Evolutionary conservation across 768 basidiomycete species (phyloP).

Genomic region (Sarcomyxa edulis): DNA sequence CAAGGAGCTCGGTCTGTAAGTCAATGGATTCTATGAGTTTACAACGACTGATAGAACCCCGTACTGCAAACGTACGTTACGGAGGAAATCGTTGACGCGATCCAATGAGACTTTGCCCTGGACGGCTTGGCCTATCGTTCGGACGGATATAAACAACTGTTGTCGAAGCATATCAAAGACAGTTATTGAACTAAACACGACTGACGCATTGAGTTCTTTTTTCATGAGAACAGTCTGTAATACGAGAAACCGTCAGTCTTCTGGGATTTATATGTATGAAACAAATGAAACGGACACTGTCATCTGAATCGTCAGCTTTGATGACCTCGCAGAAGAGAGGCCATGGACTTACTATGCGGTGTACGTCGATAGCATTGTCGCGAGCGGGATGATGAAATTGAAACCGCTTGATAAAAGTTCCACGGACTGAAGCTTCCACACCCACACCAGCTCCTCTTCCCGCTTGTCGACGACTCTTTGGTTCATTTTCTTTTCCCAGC

Average conservation of each 20-base stretch:
- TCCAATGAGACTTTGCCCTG: slow-evolving; percentile 60
- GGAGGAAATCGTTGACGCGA: slow-evolving; percentile 38
- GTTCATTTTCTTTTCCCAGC: slow-evolving; percentile 54
- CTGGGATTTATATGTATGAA: slow-evolving; percentile 6
- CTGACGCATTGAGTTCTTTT: slow-evolving; percentile 31
- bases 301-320: not conserved
- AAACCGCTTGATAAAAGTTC: slow-evolving; percentile 22
- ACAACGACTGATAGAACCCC: not conserved
- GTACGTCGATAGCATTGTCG: slow-evolving; percentile 63
- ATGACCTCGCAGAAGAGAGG: not conserved
- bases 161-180: slow-evolving; percentile 59
- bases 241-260: slow-evolving; percentile 7
- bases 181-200: slow-evolving; percentile 45
- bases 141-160: slow-evolving; percentile 36
- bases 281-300: not conserved
- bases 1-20: slow-evolving; percentile 41
- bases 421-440: slow-evolving; percentile 48
- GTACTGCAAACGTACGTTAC: slow-evolving; percentile 20
- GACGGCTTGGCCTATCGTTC: slow-evolving; percentile 16
- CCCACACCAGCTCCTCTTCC: slow-evolving; percentile 51
- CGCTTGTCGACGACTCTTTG: slow-evolving; percentile 49
- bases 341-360: slow-evolving; percentile 47
- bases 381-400: slow-evolving; percentile 54
- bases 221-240: slow-evolving; percentile 33
- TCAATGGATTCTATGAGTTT: not conserved